A percentile compares a stretch with the other conserved stretches of the same genome.
phyloP scores from a whole-genome alignment of 495 filamentous ascomycete species.

The Chaetomidium leptoderma region DNA sequence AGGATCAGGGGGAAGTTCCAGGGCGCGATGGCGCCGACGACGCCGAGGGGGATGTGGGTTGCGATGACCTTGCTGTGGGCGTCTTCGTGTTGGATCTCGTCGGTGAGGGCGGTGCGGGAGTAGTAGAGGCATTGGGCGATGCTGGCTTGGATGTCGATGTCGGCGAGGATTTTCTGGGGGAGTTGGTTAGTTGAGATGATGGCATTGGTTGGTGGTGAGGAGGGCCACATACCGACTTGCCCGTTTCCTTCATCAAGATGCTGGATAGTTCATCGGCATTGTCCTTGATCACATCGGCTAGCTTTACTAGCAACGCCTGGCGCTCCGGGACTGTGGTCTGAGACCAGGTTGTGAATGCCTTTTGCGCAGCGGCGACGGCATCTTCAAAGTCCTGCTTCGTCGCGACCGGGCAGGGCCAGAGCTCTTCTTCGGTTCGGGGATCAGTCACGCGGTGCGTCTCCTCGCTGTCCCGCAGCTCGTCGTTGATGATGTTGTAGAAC shows the following conservation, averaged over 20 bases:
- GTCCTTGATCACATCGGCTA: constrained; percentile 39
- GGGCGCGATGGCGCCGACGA: constrained; percentile 52
- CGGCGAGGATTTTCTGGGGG: constrained; percentile 22
- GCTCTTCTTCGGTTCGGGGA: constrained; percentile 45
- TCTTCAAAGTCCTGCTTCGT: constrained; percentile 46
- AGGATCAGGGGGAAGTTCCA: constrained; percentile 66
- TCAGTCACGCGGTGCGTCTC: constrained; percentile 39
- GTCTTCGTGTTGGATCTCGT: constrained; percentile 50
- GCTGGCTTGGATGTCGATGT: constrained; percentile 28
- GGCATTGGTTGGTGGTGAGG: too few species aligned
- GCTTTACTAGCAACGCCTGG: constrained; percentile 50
- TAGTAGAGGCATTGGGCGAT: constrained; percentile 28
- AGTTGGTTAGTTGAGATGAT: too few species aligned
- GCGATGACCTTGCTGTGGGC: constrained; percentile 45
- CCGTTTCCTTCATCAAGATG: constrained; percentile 40
- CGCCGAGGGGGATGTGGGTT: constrained; percentile 51
- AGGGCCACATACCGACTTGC: constrained; percentile 35
- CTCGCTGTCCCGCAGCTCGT: constrained; percentile 37
- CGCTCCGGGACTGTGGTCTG: constrained; percentile 44
- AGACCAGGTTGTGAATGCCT: constrained; percentile 45
- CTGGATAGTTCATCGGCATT: constrained; percentile 36
- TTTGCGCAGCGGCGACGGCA: constrained; percentile 44
- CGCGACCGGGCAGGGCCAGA: constrained; percentile 46
- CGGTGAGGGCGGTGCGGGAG: constrained; percentile 36
- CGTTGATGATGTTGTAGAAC: constrained; percentile 48